Percentiles rank a stretch among this genome's conserved stretches.
These are phyloP conservation scores for Hypoxylon sp. DNA, from an alignment of 2,329 filamentous ascomycete species.

Conservation along the genomic window DNA sequence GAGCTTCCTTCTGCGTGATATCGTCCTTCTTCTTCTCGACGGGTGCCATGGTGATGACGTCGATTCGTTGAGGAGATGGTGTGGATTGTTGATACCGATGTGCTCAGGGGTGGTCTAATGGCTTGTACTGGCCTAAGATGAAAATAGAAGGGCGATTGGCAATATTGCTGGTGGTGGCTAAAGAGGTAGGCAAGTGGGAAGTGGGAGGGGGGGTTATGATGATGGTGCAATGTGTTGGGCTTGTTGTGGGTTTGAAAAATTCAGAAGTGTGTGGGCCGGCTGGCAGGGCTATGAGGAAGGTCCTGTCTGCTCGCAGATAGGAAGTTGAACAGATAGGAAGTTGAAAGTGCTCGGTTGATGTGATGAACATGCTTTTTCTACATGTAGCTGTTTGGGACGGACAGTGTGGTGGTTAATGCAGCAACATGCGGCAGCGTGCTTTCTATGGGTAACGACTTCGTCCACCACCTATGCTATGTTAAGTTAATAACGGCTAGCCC, in stretches of 20 bases:
- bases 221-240: background rate
- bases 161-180: background rate
- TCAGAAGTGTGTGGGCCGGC: background rate
- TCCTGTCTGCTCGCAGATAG: background rate
- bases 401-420: background rate
- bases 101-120: background rate
- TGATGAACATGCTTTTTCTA: conserved; percentile 3
- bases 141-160: background rate
- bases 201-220: background rate
- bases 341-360: background rate
- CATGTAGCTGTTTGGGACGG: background rate
- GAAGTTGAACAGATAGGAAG: background rate
- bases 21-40: conserved; percentile 25
- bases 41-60: conserved; percentile 29
- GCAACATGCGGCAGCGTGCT: background rate
- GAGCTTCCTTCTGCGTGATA: conserved; percentile 42
- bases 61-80: background rate
- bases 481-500: background rate
- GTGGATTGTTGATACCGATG: background rate
- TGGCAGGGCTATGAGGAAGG: background rate
- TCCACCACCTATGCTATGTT: background rate
- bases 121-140: background rate
- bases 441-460: background rate
- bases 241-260: background rate
- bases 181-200: background rate